These are phyloP conservation scores for Teratosphaeria zuluensis DNA, from an alignment of 2,329 filamentous ascomycete species.

Conservation along the genomic window DNA sequence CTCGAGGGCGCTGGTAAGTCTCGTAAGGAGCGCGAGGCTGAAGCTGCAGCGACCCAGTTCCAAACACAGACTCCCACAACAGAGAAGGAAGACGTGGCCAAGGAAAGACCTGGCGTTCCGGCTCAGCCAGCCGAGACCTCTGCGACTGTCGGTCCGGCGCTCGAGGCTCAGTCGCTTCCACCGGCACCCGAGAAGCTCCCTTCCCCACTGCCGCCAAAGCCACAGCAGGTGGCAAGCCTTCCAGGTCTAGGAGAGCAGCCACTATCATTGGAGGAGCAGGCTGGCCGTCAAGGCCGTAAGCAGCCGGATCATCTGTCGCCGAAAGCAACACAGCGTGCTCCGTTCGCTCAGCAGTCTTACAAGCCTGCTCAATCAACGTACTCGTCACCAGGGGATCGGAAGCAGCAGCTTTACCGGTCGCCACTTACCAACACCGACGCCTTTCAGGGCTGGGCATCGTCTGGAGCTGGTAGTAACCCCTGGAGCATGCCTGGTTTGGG, in stretches of 20 bases:
- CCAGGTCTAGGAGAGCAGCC: constrained; percentile 8
- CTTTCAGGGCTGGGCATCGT: constrained; percentile 20
- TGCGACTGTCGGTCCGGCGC: constrained; percentile 5
- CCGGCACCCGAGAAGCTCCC: constrained; percentile 11
- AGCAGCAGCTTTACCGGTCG: constrained; percentile 26
- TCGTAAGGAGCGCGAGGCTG: constrained; percentile 25
- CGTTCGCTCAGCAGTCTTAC: constrained; percentile 17
- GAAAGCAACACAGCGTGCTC: constrained; percentile 11
- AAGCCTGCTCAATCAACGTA: constrained; percentile 33
- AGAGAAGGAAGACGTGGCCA: constrained; percentile 2
- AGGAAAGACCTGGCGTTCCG: constrained; percentile 4
- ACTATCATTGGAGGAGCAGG: constrained; percentile 4
- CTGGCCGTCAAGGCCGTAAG: constrained; percentile 7
- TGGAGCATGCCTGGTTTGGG: constrained; percentile 68
- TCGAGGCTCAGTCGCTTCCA: constrained; percentile 4
- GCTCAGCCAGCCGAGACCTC: constrained; percentile 11
- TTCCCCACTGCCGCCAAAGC: constrained; percentile 12
- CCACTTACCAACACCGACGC: constrained; percentile 17
- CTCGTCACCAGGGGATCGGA: constrained; percentile 27
- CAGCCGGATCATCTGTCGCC: constrained; percentile 13
- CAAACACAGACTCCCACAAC: constrained; percentile 5
- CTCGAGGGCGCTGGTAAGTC: constrained; percentile 23
- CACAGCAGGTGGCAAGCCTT: constrained; percentile 7
- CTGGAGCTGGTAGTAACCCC: constrained; percentile 48
- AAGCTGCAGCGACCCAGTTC: constrained; percentile 17